phyloP scores from a whole-genome alignment of 1,139 yeast genomes.

The Yarrowia galli region DNA sequence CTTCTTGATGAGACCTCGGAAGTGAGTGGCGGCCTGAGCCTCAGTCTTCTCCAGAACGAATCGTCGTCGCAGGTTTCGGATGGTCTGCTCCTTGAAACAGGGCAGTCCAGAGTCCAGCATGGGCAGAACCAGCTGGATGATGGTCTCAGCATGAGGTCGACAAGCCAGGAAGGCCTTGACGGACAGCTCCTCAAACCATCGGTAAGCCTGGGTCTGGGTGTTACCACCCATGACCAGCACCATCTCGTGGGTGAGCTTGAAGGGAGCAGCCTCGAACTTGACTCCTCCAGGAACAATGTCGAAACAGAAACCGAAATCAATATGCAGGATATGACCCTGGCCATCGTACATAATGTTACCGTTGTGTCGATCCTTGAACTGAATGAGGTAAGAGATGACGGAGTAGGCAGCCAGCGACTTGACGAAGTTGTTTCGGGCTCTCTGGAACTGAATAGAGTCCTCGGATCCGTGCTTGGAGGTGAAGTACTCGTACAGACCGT shows the following conservation, averaged over 20 bases:
- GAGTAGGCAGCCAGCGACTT: constrained; percentile 96
- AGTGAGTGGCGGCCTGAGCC: constrained; percentile 80
- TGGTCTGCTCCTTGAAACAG: constrained; percentile 87
- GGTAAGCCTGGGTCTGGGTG: constrained; percentile 82
- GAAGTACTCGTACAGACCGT: constrained; percentile 93
- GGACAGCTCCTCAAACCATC: constrained; percentile 94
- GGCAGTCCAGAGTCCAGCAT: constrained; percentile 97
- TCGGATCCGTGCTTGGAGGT: constrained; percentile 94
- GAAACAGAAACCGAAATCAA: constrained; percentile 98
- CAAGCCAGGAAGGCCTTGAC: constrained; percentile 90
- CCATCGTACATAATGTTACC: constrained; percentile 99
- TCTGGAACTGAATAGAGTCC: constrained; percentile 84
- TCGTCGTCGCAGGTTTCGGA: constrained; percentile 74
- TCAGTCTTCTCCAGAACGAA: constrained; percentile 85
- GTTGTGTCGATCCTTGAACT: constrained; percentile 97
- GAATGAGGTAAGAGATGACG: constrained; percentile 87
- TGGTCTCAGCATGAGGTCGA: constrained; percentile 87
- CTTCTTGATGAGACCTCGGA: constrained; percentile 77
- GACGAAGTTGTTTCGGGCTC: constrained; percentile 89
- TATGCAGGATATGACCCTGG: constrained; percentile 92
- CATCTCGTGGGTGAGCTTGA: constrained; percentile 96
- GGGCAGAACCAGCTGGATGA: constrained; percentile 84
- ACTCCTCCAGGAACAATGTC: constrained; percentile 99
- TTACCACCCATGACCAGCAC: constrained; percentile 93
- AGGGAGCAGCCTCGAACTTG: constrained; percentile 95